Evolutionary conservation across 75 land plant genomes (phyloP).

Genomic region (Gnetum montanum): DNA sequence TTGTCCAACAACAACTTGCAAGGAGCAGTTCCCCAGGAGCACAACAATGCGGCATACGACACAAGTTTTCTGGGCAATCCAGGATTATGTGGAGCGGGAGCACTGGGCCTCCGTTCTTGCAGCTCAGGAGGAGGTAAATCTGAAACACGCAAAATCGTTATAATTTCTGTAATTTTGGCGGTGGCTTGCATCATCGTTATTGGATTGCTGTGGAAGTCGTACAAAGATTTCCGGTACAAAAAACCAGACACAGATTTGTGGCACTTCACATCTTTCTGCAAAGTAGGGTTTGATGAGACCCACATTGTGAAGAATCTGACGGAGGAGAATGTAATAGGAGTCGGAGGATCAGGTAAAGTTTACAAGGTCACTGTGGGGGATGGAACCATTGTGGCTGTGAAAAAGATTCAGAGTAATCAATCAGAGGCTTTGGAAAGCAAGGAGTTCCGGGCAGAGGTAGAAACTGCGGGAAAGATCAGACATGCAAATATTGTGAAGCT

Average conservation of each 20-base stretch:
- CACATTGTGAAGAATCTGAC: slow-evolving; percentile 29
- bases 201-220: neutral
- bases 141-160: neutral
- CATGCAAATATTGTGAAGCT: slow-evolving; percentile 73
- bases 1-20: slow-evolving; percentile 31
- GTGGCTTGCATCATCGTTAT: neutral
- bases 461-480: slow-evolving; percentile 43
- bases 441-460: slow-evolving; percentile 51
- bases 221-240: slow-evolving; percentile 7
- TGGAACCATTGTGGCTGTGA: slow-evolving; percentile 43
- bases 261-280: slow-evolving; percentile 84
- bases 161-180: neutral
- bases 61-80: slow-evolving; percentile 37
- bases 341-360: slow-evolving; percentile 68
- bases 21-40: slow-evolving; percentile 18
- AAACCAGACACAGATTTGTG: slow-evolving; percentile 18
- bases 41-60: slow-evolving; percentile 14
- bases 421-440: slow-evolving; percentile 17
- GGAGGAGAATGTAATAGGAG: slow-evolving; percentile 56
- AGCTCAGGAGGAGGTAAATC: neutral
- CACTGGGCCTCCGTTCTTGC: neutral
- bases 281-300: slow-evolving; percentile 43
- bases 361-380: no score
- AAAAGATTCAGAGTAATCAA: slow-evolving; percentile 18
- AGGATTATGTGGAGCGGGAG: slow-evolving; percentile 4